These are phyloP conservation scores for Microdochium bolleyi DNA, from an alignment of 2,329 filamentous ascomycete species.

Conservation along the genomic window DNA sequence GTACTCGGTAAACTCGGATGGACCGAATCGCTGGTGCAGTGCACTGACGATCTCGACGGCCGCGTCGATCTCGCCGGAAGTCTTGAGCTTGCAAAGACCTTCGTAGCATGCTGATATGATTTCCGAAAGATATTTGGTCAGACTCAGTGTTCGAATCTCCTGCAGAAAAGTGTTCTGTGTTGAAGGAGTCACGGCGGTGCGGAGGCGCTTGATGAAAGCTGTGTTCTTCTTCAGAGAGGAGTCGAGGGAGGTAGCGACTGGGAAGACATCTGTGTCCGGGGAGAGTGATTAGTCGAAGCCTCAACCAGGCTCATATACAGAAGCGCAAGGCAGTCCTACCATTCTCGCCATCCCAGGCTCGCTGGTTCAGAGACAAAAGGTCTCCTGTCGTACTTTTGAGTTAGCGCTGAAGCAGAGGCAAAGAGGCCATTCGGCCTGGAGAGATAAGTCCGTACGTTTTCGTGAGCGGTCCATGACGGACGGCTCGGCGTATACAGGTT, in stretches of 20 bases:
- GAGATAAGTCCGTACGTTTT: slow-evolving; percentile 40
- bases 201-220: slow-evolving; percentile 91
- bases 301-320: background rate
- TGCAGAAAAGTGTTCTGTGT: slow-evolving; percentile 78
- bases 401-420: slow-evolving; percentile 13
- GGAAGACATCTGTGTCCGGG: slow-evolving; percentile 58
- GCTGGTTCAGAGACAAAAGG: slow-evolving; percentile 79
- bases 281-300: slow-evolving; percentile 7
- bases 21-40: slow-evolving; percentile 91
- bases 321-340: slow-evolving; percentile 40
- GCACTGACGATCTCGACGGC: slow-evolving; percentile 90
- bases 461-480: slow-evolving; percentile 56
- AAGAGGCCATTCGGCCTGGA: background rate
- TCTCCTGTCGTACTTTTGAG: slow-evolving; percentile 52
- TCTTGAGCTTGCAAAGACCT: slow-evolving; percentile 85
- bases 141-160: slow-evolving; percentile 81
- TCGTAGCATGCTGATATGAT: slow-evolving; percentile 95
- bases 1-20: slow-evolving; percentile 81
- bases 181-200: slow-evolving; percentile 76
- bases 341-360: slow-evolving; percentile 82
- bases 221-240: slow-evolving; percentile 98
- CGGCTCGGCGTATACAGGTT: slow-evolving; percentile 24
- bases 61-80: slow-evolving; percentile 82
- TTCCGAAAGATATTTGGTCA: slow-evolving; percentile 95
- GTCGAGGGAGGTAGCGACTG: slow-evolving; percentile 73